Base-by-base conservation (phyloP, 129 eudicot species). In the Lonicera japonica region DNA sequence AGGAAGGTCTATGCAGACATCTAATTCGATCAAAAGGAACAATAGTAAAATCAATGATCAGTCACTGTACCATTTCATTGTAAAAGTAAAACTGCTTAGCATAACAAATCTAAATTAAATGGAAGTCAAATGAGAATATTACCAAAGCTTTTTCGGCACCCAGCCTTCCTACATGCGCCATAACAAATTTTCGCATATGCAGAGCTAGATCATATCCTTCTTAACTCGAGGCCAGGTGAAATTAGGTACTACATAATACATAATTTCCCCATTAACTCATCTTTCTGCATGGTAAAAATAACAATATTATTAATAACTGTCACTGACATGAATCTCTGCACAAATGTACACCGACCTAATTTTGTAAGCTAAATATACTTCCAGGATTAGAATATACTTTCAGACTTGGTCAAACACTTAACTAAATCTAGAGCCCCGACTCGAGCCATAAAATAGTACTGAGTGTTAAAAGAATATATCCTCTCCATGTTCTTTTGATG, bases 61-160 rank as follows among this genome's bases (percentile, higher is more conserved):
- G 66, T 25, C 57, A 36, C 21, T 22, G 20, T n/a, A 48, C 21
- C n/a, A n/a, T 48, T 11, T 23, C 65, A n/a, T n/a, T n/a, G n/a
- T n/a, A n/a, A n/a, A 14, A 8, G 11, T 5, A 60, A 14, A 48
- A 25, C 2, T 25, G 41, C 22, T 23, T 46, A 23, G 54, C n/a
- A 1, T 6, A 23, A 50, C 45, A 43, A 45, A 48, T 41, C 5
- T 47, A 29, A 66, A 20, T n/a, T 40, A 48, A 11, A 41, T 24
- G 53, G 10, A 66, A 51, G 63, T 19, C 34, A 52, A 19, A 14
- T 39, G 48, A 21, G 68, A 25, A 54, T 23, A 15, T 29, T 80
- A 92, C 99, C 99, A 66, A 3, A 92, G 89, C 68, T 92, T 92
- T 72, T 88, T 92, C 8, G 99, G 99, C 54, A 92, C 99, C 99